Conservation (phyloP, 768 basidiomycete species). For the Trametes coccinea region DNA sequence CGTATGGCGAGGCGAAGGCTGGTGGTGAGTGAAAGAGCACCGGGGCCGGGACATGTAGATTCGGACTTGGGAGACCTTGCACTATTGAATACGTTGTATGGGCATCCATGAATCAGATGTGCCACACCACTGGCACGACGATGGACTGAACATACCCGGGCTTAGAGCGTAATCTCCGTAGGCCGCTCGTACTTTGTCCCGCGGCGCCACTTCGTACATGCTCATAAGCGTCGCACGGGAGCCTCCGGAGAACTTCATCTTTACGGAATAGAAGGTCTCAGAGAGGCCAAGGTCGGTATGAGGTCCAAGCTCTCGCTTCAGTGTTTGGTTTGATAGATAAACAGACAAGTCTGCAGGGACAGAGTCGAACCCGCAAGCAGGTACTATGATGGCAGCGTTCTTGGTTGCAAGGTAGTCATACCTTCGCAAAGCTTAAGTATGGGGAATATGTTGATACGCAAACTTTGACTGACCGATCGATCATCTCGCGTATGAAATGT, state of each 20-base stretch:
- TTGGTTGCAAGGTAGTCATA: slow-evolving; percentile 72
- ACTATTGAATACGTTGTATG: slow-evolving; percentile 5
- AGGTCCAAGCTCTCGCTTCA: slow-evolving; percentile 49
- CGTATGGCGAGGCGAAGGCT: slow-evolving; percentile 41
- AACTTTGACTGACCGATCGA: slow-evolving; percentile 47
- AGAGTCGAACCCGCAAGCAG: slow-evolving; percentile 77
- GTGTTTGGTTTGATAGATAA: slow-evolving; percentile 66
- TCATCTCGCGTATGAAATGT: slow-evolving; percentile 64
- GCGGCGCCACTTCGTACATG: slow-evolving; percentile 35
- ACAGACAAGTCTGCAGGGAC: slow-evolving; percentile 71
- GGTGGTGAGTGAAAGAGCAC: slow-evolving; percentile 36
- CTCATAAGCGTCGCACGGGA: slow-evolving; percentile 47
- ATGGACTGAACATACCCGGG: slow-evolving; percentile 37
- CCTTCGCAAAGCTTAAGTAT: slow-evolving; percentile 38
- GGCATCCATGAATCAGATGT: not conserved
- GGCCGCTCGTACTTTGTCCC: slow-evolving; percentile 32
- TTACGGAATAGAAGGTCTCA: slow-evolving; percentile 48
- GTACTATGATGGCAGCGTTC: slow-evolving; percentile 76
- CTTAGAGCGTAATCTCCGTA: slow-evolving; percentile 42
- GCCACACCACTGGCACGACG: not conserved
- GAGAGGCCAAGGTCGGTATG: slow-evolving; percentile 50
- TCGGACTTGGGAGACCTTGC: slow-evolving; percentile 32
- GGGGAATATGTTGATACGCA: not conserved
- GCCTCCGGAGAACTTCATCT: slow-evolving; percentile 63
- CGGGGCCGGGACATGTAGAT: slow-evolving; percentile 35